phyloP scores from a whole-genome alignment of 208 protist genomes.

The Trichomonas tenax region DNA sequence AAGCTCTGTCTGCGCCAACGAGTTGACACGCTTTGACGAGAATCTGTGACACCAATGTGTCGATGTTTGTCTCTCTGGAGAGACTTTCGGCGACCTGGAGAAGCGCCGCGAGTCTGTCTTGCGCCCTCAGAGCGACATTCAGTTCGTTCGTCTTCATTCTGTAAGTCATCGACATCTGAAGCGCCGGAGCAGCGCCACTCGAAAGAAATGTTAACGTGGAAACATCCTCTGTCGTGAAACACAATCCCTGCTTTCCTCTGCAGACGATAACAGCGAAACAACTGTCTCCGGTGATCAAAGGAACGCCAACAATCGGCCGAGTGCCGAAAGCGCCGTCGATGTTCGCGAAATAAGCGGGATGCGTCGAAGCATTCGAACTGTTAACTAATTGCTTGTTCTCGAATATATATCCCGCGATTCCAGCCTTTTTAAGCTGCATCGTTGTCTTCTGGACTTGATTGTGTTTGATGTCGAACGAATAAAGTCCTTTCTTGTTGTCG shows the following conservation, averaged over 20 bases:
- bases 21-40: conserved; percentile 18
- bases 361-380: not conserved
- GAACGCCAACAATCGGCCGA: not conserved
- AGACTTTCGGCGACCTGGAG: conserved; percentile 22
- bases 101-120: not conserved
- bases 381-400: not conserved
- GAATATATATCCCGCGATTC: not conserved
- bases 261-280: not conserved
- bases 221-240: not conserved
- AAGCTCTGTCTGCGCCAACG: conserved; percentile 26
- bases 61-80: conserved; percentile 24
- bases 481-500: not conserved
- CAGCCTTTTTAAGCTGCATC: not conserved
- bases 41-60: conserved; percentile 2
- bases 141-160: not conserved
- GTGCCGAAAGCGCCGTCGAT: not conserved
- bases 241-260: not conserved
- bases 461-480: not conserved
- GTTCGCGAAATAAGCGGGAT: not conserved
- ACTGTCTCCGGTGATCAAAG: not conserved
- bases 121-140: not conserved
- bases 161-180: not conserved
- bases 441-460: not conserved
- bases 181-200: not conserved
- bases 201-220: not conserved